phyloP scores from a whole-genome alignment of 345 rosid genomes.

The Populus deltoides region DNA sequence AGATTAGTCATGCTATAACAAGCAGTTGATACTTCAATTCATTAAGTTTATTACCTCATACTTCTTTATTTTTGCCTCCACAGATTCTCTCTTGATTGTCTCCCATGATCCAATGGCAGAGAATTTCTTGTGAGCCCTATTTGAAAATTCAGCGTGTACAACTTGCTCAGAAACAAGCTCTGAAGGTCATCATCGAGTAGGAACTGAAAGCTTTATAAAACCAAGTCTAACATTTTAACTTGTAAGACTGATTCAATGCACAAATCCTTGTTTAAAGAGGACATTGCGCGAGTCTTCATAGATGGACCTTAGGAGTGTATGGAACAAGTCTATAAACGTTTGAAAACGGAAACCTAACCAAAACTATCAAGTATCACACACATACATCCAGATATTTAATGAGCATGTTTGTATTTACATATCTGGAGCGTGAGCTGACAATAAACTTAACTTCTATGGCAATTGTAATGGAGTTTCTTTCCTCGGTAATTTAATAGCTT shows the following conservation, averaged over 20 bases:
- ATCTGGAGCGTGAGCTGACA: neutral
- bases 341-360: neutral
- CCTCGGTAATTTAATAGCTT: neutral
- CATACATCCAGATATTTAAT: neutral
- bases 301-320: neutral
- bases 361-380: neutral
- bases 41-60: slow-evolving; percentile 50
- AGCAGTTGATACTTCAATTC: neutral
- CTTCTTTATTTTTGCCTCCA: slow-evolving; percentile 47
- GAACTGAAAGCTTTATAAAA: neutral
- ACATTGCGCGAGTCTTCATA: neutral
- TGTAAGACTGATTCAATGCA: no score
- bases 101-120: slow-evolving; percentile 61
- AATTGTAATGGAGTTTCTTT: neutral
- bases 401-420: neutral
- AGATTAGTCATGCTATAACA: neutral
- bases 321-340: neutral
- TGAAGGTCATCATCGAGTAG: neutral
- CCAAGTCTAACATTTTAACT: neutral
- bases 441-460: neutral
- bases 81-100: slow-evolving; percentile 48
- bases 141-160: neutral
- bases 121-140: slow-evolving; percentile 59
- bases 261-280: neutral
- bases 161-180: neutral